These are phyloP conservation scores for Eucalyptus polybractea DNA, from an alignment of 345 rosid species.

Conservation along the genomic window DNA sequence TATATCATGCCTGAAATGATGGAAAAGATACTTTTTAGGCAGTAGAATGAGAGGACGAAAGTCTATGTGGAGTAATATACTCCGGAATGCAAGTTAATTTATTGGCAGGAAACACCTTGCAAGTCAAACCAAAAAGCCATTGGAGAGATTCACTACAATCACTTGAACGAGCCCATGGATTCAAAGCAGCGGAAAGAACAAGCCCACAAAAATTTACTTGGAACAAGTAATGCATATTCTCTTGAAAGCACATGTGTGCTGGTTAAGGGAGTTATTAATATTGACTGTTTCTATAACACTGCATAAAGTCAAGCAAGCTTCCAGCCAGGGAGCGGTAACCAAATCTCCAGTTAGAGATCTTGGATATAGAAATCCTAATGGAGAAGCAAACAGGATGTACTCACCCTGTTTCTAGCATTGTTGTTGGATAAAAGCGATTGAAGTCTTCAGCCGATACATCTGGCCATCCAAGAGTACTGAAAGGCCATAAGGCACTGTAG, in stretches of 20 bases:
- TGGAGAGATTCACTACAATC: neutral
- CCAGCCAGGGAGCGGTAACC: neutral
- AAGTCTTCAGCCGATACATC: slow-evolving; percentile 66
- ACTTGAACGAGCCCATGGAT: neutral
- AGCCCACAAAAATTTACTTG: neutral
- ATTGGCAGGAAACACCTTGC: neutral
- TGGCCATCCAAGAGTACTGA: slow-evolving; percentile 99
- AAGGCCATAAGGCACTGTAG: slow-evolving; percentile 90
- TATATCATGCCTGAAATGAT: slow-evolving; percentile 85
- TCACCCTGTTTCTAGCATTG: slow-evolving; percentile 95
- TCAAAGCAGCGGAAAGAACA: neutral
- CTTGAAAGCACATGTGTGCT: neutral
- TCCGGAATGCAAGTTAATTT: neutral
- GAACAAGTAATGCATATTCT: neutral
- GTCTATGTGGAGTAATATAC: neutral
- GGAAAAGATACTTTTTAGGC: neutral
- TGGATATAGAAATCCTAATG: neutral
- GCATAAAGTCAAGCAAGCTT: neutral
- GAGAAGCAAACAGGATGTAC: neutral
- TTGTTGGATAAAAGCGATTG: slow-evolving; percentile 77
- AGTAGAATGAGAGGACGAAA: neutral
- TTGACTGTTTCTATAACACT: neutral
- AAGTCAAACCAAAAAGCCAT: neutral
- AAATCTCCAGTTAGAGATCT: neutral
- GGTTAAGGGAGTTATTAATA: neutral